These are phyloP conservation scores for Uronychia binucleata DNA, from an alignment of 73 alveolate genomes.

Conservation along the genomic window DNA sequence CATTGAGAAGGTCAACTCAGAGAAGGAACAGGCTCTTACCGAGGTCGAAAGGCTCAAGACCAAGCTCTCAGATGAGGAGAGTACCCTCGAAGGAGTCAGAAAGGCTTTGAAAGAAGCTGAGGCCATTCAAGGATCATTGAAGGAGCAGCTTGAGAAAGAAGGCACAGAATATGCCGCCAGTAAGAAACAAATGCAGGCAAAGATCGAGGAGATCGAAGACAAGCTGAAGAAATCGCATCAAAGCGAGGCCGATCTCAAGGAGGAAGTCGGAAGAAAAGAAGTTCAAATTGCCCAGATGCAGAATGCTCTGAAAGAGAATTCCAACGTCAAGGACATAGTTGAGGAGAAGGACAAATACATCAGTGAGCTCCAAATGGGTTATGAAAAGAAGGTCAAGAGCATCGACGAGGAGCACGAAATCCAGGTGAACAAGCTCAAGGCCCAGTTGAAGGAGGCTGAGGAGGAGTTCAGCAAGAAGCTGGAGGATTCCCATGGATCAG, in stretches of 20 bases:
- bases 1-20: neutral
- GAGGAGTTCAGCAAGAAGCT: neutral
- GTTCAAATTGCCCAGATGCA: neutral
- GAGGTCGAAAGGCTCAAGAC: neutral
- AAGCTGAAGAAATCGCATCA: neutral
- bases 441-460: neutral
- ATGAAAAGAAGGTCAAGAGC: neutral
- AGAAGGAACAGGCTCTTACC: neutral
- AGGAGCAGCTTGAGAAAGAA: neutral
- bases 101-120: neutral
- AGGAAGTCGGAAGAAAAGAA: neutral
- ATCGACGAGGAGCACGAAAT: neutral
- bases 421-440: neutral
- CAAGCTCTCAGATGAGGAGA: neutral
- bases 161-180: neutral
- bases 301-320: neutral
- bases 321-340: neutral
- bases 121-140: neutral
- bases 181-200: neutral
- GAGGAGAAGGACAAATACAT: neutral
- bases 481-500: neutral
- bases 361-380: neutral
- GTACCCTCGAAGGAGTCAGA: neutral
- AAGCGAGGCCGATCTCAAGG: neutral
- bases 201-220: neutral